Evolutionary conservation across 305 asterid species (phyloP), one percentile per base, ranked within the genome.

Genomic region (Fraxinus sp.): DNA sequence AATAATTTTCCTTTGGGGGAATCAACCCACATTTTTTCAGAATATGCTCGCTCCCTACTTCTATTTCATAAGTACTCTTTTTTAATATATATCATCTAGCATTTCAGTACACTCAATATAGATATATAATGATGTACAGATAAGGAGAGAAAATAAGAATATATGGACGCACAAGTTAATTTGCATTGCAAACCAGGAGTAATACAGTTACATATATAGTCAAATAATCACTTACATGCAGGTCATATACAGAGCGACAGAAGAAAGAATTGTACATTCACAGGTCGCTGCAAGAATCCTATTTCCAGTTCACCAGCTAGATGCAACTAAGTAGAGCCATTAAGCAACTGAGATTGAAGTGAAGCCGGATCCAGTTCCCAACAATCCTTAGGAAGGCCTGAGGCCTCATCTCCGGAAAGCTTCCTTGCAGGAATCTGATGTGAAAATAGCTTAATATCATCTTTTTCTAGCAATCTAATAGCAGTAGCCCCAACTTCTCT

Each of bases 341-440:
- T 66, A 77, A 86, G 90, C 81, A 82, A 66, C 85, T 86, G 80
- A 7, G 88, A 88, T 84, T 91, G 82, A 84, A 95, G 90, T 39
- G 98, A 87, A 72, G 91, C 88, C 52, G 97, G 95, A 87, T 95
- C 98, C 10, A 95, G 90, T 85, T 93, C 98, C 99, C 99, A 95
- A 84, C 97, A 93, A 84, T 90, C 86, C 85, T 89, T 91, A 20
- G 94, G 88, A 86, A 95, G 95, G 74, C 85, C 88, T 3, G 88
- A 74, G 24, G 88, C 87, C 88, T 92, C 97, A 80, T 90, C 89
- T 36, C 94, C 94, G 22, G 94, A 85, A 71, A 95, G 94, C 84
- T 90, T 93, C 87, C 88, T 92, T 36, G 97, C 94, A 28, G 96
- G 97, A 86, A 95, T 94, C 84, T 83, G 96, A 87, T 94, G 97